These are phyloP conservation scores for Desmodesmus armatus DNA, from an alignment of 139 green algal species.

Conservation along the genomic window DNA sequence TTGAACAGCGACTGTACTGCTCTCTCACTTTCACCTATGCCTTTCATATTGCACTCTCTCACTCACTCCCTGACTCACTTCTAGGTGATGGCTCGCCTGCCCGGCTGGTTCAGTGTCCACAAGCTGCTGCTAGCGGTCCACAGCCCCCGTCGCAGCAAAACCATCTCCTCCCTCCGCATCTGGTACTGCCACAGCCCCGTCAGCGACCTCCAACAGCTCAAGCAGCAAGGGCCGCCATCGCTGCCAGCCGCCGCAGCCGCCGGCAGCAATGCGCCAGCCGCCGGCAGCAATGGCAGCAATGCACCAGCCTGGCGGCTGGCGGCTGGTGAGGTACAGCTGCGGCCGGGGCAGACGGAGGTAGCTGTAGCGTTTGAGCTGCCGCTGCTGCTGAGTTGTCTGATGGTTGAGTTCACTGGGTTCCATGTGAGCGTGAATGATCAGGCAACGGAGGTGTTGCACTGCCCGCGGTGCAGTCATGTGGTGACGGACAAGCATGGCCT, in stretches of 20 bases:
- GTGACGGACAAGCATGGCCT: constrained; percentile 35
- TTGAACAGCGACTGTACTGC: too few species aligned
- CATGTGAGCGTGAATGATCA: constrained; percentile 15
- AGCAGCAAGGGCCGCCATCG: background rate
- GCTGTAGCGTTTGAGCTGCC: constrained; percentile 11
- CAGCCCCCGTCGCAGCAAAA: background rate
- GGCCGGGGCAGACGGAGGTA: constrained; percentile 18
- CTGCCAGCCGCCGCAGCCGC: constrained; percentile 8
- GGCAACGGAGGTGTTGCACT: constrained; percentile 36
- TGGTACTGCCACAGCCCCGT: constrained; percentile 34
- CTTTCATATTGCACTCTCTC: background rate
- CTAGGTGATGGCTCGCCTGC: constrained; percentile 37
- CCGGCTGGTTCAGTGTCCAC: constrained; percentile 10
- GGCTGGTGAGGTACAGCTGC: background rate
- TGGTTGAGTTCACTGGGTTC: constrained; percentile 24
- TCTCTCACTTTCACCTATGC: background rate
- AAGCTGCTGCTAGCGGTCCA: background rate
- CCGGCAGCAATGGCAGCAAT: background rate
- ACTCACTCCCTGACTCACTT: background rate
- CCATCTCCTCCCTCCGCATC: background rate
- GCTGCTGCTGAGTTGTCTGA: constrained; percentile 7
- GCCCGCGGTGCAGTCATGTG: constrained; percentile 41
- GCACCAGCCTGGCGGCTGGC: constrained; percentile 6
- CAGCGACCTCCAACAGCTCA: constrained; percentile 38
- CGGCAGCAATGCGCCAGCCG: background rate